A percentile compares a stretch with the other conserved stretches of the same genome.
phyloP scores from a whole-genome alignment of 257 asterid genomes.

The Scutellaria minor region DNA sequence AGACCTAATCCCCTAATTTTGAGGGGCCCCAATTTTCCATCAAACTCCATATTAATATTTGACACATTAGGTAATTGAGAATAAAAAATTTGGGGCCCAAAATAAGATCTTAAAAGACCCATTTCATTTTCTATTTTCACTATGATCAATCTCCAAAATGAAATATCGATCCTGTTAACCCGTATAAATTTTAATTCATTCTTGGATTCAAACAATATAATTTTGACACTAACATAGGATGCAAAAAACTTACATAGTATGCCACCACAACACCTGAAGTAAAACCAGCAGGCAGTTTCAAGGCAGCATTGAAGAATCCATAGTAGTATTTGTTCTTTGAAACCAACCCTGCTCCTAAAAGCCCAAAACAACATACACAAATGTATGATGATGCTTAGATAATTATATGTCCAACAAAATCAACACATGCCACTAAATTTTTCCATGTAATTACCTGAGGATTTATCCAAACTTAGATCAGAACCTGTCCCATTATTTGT shows the following conservation, averaged over 20 bases:
- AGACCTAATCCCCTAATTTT: too few species aligned
- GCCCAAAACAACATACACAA: not conserved
- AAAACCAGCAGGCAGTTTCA: constrained; percentile 82
- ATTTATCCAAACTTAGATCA: constrained; percentile 63
- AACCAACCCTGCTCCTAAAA: constrained; percentile 70
- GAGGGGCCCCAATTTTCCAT: too few species aligned
- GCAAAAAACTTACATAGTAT: constrained; percentile 60
- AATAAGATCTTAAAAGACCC: too few species aligned
- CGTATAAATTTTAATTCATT: too few species aligned
- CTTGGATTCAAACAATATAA: too few species aligned
- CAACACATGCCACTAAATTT: constrained; percentile 1
- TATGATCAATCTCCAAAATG: too few species aligned
- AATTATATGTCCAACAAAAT: not conserved
- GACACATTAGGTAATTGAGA: too few species aligned
- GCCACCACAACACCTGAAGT: constrained; percentile 90
- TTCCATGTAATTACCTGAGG: constrained; percentile 50
- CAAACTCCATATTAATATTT: too few species aligned
- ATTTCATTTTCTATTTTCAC: too few species aligned
- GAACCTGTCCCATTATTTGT: constrained; percentile 59
- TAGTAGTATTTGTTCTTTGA: constrained; percentile 71
- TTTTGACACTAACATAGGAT: not conserved
- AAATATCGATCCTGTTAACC: too few species aligned
- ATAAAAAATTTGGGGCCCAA: too few species aligned
- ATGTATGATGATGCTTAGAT: not conserved
- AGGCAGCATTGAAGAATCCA: constrained; percentile 81